These are phyloP conservation scores for Raphanus sativus DNA, from an alignment of 345 rosid species.

Conservation along the genomic window DNA sequence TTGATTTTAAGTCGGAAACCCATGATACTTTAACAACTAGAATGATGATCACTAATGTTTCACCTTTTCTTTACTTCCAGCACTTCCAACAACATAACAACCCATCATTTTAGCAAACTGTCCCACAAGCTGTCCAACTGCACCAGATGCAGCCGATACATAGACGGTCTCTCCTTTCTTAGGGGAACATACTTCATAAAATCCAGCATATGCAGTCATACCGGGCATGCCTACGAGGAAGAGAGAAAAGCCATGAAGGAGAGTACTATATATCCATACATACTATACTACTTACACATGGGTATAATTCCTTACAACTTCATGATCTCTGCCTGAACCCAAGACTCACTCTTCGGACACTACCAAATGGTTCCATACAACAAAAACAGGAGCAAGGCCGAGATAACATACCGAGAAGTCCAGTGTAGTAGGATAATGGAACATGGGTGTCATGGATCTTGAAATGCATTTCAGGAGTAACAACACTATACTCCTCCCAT, in stretches of 20 bases:
- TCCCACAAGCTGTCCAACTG: constrained; percentile 59
- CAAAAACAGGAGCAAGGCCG: neutral
- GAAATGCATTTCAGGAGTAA: constrained; percentile 36
- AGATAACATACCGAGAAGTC: constrained; percentile 55
- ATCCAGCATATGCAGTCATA: constrained; percentile 52
- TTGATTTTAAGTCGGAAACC: no score
- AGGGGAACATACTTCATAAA: constrained; percentile 47
- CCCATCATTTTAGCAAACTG: constrained; percentile 53
- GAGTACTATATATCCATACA: neutral
- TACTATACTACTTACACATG: neutral
- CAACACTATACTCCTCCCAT: constrained; percentile 67
- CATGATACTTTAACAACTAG: no score
- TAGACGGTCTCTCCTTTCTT: constrained; percentile 48
- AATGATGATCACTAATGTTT: neutral
- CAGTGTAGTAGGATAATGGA: constrained; percentile 63
- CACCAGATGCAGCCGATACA: constrained; percentile 59
- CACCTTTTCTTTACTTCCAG: constrained; percentile 54
- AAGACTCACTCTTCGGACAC: neutral
- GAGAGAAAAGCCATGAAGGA: neutral
- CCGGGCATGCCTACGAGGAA: constrained; percentile 48
- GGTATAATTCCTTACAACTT: neutral
- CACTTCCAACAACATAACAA: constrained; percentile 60
- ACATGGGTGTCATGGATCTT: constrained; percentile 53
- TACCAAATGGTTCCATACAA: no score
- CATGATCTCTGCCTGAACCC: constrained; percentile 3